phyloP scores from a whole-genome alignment of 768 basidiomycete species.

The Omphalotus guepiniiformis region DNA sequence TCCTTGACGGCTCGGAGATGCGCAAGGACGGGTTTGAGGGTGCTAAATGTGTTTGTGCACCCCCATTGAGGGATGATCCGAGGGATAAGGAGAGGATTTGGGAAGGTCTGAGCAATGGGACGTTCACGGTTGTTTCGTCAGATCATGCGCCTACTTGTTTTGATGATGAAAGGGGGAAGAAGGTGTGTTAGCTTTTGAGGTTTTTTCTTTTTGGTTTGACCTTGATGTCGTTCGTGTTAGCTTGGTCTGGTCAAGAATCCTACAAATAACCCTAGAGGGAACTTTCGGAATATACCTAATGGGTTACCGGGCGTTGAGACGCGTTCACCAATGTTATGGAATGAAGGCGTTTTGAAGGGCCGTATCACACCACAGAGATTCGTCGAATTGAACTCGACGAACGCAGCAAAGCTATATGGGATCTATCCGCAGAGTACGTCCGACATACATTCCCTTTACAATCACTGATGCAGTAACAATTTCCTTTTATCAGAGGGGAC shows the following conservation, averaged over 20 bases:
- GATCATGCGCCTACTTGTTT: constrained; percentile 29
- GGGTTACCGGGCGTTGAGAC: constrained; percentile 31
- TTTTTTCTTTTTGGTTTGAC: neutral
- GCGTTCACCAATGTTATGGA: constrained; percentile 25
- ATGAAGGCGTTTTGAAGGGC: constrained; percentile 25
- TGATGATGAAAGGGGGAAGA: constrained; percentile 24
- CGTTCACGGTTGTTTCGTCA: constrained; percentile 26
- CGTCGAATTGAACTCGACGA: constrained; percentile 28
- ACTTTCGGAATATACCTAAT: constrained; percentile 29
- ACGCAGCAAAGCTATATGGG: constrained; percentile 25
- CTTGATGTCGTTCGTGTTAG: neutral
- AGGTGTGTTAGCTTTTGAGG: neutral
- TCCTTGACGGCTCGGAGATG: constrained; percentile 13
- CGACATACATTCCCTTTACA: too few relatives aligned
- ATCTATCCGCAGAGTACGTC: constrained; percentile 5
- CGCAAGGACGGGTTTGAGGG: constrained; percentile 16
- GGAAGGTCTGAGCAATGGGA: constrained; percentile 14
- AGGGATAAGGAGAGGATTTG: constrained; percentile 16
- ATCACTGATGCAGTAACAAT: neutral
- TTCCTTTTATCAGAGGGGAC: neutral
- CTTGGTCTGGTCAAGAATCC: constrained; percentile 11
- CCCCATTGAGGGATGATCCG: constrained; percentile 13
- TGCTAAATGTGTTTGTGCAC: constrained; percentile 17
- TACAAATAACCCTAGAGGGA: constrained; percentile 20
- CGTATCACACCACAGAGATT: constrained; percentile 25